A percentile compares a stretch with the other conserved stretches of the same genome.
phyloP scores from a whole-genome alignment of 139 green algal species.

The Chlorella sp. region DNA sequence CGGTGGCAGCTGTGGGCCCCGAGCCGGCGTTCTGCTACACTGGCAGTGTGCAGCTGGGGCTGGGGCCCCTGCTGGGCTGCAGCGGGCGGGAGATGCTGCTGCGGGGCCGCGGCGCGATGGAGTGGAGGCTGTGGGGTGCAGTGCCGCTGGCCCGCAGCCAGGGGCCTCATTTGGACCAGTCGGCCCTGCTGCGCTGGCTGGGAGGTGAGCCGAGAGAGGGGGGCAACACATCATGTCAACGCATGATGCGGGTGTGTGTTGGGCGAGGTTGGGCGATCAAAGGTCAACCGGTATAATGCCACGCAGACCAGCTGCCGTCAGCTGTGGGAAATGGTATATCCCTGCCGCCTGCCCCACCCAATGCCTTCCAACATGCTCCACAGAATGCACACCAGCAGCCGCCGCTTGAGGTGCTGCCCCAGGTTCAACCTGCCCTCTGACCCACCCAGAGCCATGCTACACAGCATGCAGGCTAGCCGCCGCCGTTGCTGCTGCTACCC shows the following conservation, averaged over 20 bases:
- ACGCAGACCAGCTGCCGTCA: too few relatives aligned
- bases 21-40: conserved; percentile 4
- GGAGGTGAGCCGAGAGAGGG: not conserved
- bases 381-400: too few relatives aligned
- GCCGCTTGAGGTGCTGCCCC: not conserved
- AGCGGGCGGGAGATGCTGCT: conserved; percentile 7
- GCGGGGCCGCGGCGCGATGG: not conserved
- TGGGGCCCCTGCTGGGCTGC: conserved; percentile 7
- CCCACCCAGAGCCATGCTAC: too few relatives aligned
- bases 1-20: not conserved
- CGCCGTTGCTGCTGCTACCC: not conserved
- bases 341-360: too few relatives aligned
- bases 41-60: not conserved
- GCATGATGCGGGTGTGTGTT: not conserved
- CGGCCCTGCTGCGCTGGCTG: conserved; percentile 14
- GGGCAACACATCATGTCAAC: too few relatives aligned
- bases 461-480: not conserved
- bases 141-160: not conserved
- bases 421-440: too few relatives aligned
- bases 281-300: too few relatives aligned
- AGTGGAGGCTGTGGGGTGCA: conserved; percentile 20
- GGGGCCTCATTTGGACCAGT: not conserved
- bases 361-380: not conserved
- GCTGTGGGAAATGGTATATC: too few relatives aligned
- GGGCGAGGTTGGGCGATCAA: too few relatives aligned